Base-by-base conservation (phyloP, 2,329 filamentous ascomycete genomes). In the Aspergillus quadrilineatus region DNA sequence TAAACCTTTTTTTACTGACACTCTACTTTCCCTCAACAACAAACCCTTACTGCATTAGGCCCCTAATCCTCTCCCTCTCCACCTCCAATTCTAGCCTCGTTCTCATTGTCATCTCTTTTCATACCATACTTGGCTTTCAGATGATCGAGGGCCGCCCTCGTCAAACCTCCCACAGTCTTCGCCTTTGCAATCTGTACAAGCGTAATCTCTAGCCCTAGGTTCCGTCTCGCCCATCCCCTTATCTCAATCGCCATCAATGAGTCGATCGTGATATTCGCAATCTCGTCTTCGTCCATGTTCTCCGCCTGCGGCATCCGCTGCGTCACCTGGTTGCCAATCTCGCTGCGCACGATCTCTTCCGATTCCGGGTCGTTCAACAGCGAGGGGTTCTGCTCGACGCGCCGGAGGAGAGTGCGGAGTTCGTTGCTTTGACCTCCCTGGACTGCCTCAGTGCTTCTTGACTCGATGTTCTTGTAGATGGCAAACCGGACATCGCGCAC, bases 171-270 rank as follows among this genome's bases (percentile, higher is more conserved):
- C 15, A 59, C 50, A 6, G 59, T 61, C 22, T 44, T 49, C 17
- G 59, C 59, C n/a, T 55, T 61, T 0, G 54, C 48, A 41, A 61
- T 60, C 17, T 63, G 50, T 4, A 49, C 50, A 2, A 58, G 26
- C 9, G 42, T 51, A 15, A 63, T 53, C 29, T 63, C 59, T 10
- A 63, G n/a, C 4, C 42, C 46, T 6, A 60, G 26, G 15, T 56
- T 53, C 10, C 57, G 50, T 4, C 56, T 46, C 9, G 36, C 15
- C 59, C 59, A 63, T 7, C 44, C 43, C 12, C 55, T 36, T 34
- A 61, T 61, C 37, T 63, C 61, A 15, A 63, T 60, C 9, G 55
- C 39, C 46, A 60, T 58, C 1, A 61, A 43, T 4, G 61, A 63
- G 15, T 63, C 61, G 10, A 63, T 45, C 6, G 42, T n/a, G 14